Percentiles rank a stretch among this genome's conserved stretches.
Conservation (phyloP, 2,329 filamentous ascomycete species). For the Aspergillus terreus region DNA sequence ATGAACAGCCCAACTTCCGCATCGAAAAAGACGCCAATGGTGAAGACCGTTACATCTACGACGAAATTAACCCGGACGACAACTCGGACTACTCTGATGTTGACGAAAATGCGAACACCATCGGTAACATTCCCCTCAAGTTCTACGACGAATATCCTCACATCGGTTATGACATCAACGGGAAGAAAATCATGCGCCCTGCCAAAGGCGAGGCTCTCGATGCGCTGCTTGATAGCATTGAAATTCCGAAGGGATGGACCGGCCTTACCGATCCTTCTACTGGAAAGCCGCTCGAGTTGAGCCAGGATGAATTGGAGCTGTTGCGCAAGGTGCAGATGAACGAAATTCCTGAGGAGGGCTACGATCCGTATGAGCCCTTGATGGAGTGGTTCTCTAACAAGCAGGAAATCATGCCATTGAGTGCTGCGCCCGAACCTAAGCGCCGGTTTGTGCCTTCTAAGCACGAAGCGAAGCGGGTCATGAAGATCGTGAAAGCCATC, state of each 20-base stretch:
- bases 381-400: slow-evolving; percentile 92
- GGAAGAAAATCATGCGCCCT: slow-evolving; percentile 94
- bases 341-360: slow-evolving; percentile 80
- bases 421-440: slow-evolving; percentile 92
- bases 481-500: slow-evolving; percentile 96
- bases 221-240: slow-evolving; percentile 90
- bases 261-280: slow-evolving; percentile 91
- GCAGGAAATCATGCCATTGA: slow-evolving; percentile 90
- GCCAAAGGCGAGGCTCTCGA: slow-evolving; percentile 92
- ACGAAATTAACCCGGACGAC: slow-evolving; percentile 90
- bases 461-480: slow-evolving; percentile 91
- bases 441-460: slow-evolving; percentile 93
- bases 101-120: slow-evolving; percentile 77
- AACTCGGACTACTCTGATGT: slow-evolving; percentile 93
- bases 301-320: slow-evolving; percentile 81
- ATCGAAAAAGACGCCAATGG: slow-evolving; percentile 82
- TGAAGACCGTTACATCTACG: slow-evolving; percentile 83
- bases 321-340: slow-evolving; percentile 85
- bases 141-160: slow-evolving; percentile 98
- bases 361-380: slow-evolving; percentile 90
- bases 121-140: slow-evolving; percentile 86
- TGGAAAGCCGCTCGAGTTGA: slow-evolving; percentile 86
- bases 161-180: slow-evolving; percentile 98
- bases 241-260: slow-evolving; percentile 95
- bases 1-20: slow-evolving; percentile 52